Evolutionary conservation across 208 protist species (phyloP), one percentile per base, ranked within the genome.

Genomic region (Crithidia acanthocephali): DNA sequence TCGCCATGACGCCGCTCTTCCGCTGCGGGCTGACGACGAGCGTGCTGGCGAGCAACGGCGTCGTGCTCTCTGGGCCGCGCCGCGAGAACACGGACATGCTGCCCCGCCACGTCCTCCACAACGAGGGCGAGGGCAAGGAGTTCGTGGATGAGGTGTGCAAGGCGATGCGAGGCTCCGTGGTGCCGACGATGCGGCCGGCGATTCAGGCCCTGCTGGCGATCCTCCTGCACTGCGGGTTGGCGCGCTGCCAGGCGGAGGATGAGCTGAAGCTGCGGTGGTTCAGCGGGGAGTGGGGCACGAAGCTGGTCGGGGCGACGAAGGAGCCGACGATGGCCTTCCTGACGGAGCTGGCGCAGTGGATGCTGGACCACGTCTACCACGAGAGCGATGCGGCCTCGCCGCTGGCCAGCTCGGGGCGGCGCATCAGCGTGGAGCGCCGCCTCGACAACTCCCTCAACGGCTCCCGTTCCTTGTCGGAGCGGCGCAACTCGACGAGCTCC

Each of bases 231-330:
- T 85, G 83, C 55, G 92, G 92, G 18, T 62, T 85, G 2, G 84
- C 60, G 42, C 65, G 71, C 50, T 79, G 86, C 45, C 83, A 93
- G 52, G 90, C 90, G 15, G 83, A 87, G 40, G 88, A 94, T 45
- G 90, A 94, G 72, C 80, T 97, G 52, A 92, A 91, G 77, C 72
- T 92, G 50, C 76, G 87, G 22, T 95, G 92, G 92, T 93, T 97
- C 52, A 93, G 85, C 63, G 85, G 90, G 15, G 90, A 97, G 67
- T 97, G 92, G 90, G 90, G 90, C 58, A 86, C 72, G 32, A 82
- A 83, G 75, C 78, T 97, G 37, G 88, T 95, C 62, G 90, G 92
- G 0, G 62, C 65, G 28, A 80, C 66, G 9, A 83, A 89, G 35
- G 84, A 93, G 42, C 42, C 68, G n/a, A 81, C 86, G 22, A 84